Conservation (phyloP, 352 stramenopile genomes). For the Phytopythium ostracodes region DNA sequence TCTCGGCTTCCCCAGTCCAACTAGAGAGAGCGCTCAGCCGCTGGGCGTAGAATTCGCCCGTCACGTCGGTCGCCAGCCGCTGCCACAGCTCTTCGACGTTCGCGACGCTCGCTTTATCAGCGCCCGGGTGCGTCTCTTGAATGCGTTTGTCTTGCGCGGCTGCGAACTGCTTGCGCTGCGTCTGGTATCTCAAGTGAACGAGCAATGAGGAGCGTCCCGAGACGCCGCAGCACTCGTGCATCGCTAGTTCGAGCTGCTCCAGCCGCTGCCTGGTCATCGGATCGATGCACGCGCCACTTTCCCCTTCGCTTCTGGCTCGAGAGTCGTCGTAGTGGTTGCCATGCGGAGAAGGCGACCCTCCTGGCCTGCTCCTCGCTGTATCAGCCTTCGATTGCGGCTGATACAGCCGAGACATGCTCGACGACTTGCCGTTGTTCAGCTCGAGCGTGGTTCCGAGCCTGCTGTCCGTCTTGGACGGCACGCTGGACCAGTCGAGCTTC, state of each 20-base stretch:
- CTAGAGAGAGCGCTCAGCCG: background rate
- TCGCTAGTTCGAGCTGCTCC: conserved; percentile 13
- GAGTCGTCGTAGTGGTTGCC: background rate
- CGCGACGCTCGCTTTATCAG: background rate
- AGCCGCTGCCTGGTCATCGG: conserved; percentile 17
- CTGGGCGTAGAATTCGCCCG: conserved; percentile 3
- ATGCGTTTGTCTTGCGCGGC: conserved; percentile 3
- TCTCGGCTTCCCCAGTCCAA: background rate
- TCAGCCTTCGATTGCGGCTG: background rate
- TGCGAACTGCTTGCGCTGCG: conserved; percentile 21
- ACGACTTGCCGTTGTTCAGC: conserved; percentile 1
- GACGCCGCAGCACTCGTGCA: conserved; percentile 27
- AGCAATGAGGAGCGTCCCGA: conserved; percentile 17
- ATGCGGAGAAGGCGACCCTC: background rate
- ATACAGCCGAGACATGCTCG: background rate
- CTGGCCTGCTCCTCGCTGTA: background rate
- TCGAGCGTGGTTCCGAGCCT: conserved; percentile 18
- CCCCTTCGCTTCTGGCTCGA: background rate
- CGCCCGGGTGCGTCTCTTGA: background rate
- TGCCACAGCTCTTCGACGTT: conserved; percentile 1
- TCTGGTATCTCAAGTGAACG: conserved; percentile 25
- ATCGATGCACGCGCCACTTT: conserved; percentile 10
- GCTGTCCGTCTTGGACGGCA: conserved; percentile 57
- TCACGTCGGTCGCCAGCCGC: background rate
- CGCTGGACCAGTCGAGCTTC: conserved; percentile 54